Evolutionary conservation across 768 basidiomycete genomes (phyloP).

Genomic region (Amanita thiersii): DNA sequence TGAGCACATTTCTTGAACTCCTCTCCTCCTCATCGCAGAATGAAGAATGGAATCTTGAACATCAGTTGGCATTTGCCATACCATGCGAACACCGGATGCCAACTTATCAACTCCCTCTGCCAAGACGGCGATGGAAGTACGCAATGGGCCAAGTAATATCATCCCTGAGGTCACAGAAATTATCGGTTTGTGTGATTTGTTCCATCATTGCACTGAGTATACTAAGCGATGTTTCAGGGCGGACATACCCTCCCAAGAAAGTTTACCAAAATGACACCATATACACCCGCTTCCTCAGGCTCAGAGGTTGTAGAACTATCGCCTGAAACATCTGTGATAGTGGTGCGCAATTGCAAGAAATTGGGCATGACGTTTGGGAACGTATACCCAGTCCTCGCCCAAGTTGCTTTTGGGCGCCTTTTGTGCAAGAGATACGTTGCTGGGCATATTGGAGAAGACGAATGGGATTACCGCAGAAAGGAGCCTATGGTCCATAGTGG

Average conservation of each 20-base stretch:
- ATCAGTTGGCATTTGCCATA: conserved; percentile 32
- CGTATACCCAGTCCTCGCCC: conserved; percentile 39
- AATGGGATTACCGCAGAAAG: conserved; percentile 43
- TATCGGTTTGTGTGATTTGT: conserved; percentile 22
- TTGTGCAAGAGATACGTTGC: conserved; percentile 37
- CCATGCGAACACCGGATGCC: conserved; percentile 31
- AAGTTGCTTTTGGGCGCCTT: conserved; percentile 44
- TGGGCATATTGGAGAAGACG: conserved; percentile 38
- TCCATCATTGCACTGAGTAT: not conserved
- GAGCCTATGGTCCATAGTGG: conserved; percentile 42
- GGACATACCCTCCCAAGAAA: conserved; percentile 48
- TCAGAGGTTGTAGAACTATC: conserved; percentile 17
- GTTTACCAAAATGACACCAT: conserved; percentile 23
- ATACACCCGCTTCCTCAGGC: conserved; percentile 27
- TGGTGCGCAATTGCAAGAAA: conserved; percentile 31
- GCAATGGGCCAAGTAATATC: conserved; percentile 33
- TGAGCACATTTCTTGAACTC: conserved; percentile 37
- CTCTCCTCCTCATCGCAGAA: conserved; percentile 17
- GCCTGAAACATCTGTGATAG: conserved; percentile 18
- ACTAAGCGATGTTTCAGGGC: conserved; percentile 27
- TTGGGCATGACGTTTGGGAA: conserved; percentile 42
- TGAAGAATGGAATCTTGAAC: conserved; percentile 21
- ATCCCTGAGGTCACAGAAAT: conserved; percentile 21
- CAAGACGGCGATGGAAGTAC: conserved; percentile 35
- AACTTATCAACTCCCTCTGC: conserved; percentile 18